Evolutionary conservation across 257 asterid species (phyloP), one percentile per base, ranked within the genome.

Genomic region (Nicotiana sylvestris): DNA sequence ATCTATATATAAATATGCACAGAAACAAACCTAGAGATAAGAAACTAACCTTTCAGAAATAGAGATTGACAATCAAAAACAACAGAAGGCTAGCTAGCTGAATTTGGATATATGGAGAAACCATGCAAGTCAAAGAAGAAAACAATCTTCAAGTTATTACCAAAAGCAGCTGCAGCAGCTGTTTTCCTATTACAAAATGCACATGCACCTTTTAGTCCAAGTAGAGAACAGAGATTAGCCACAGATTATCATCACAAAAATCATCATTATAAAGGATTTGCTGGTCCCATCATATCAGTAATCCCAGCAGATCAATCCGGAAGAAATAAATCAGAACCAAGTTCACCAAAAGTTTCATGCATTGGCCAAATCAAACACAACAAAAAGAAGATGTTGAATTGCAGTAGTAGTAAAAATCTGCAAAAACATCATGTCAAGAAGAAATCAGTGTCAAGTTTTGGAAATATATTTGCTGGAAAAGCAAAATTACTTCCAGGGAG

Each of bases 301-400:
- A 79, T 85, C 43, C 87, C 87, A n/a, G 68, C 83, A 32, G 90
- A 91, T 62, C 86, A 88, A 11, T 80, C 87, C 13, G 65, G 77
- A 12, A 87, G 84, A 67, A 89, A 43, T 43, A 43, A 76, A 29
- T 82, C 89, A 17, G 92, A 91, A 53, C 94, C 94, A 5, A 82
- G 86, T 53, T 91, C 94, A 1, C 94, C 94, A 1, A 91, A 87
- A 85, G 83, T 91, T 2, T 89, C 94, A 5, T 91, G 94, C 80
- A 89, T 91, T 74, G 94, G 94, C 2, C 90, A 88, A 32, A 85
- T 91, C 87, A 91, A 91, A 78, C 83, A 83, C 74, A 87, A 81
- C 83, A 86, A 86, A 58, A 90, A 82, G 65, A 30, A 27, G 8
- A 27, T 39, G 0, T 15, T 80, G 43, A 64, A 51, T 49, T n/a